A percentile compares a stretch with the other conserved stretches of the same genome.
Conservation (phyloP, 75 land plant genomes). For the Gnetum montanum region DNA sequence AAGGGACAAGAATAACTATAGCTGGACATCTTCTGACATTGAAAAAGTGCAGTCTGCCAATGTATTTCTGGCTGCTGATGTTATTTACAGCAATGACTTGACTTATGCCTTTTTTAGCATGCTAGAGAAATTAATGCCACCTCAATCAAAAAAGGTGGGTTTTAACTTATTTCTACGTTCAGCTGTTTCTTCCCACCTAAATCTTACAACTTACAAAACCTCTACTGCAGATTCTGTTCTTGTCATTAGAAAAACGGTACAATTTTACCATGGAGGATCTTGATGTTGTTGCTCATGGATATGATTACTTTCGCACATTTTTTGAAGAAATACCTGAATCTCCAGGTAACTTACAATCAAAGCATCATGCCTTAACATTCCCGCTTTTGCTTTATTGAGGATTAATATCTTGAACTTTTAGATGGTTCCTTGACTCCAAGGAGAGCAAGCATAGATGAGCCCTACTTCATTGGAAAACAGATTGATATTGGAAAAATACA, state of each 20-base stretch:
- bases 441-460: neutral
- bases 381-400: neutral
- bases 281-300: slow-evolving; percentile 85
- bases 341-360: neutral
- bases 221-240: slow-evolving; percentile 46
- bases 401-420: neutral
- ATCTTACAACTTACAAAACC: neutral
- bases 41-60: slow-evolving; percentile 37
- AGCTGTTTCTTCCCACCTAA: neutral
- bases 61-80: slow-evolving; percentile 88
- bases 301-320: slow-evolving; percentile 46
- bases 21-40: slow-evolving; percentile 55
- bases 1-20: slow-evolving; percentile 24
- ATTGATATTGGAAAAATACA: slow-evolving; percentile 42
- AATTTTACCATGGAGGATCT: slow-evolving; percentile 76
- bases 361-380: neutral
- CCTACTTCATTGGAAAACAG: slow-evolving; percentile 42
- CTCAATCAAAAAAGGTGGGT: slow-evolving; percentile 42
- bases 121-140: slow-evolving; percentile 49
- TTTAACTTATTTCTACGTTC: neutral
- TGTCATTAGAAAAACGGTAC: slow-evolving; percentile 87
- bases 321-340: slow-evolving; percentile 15
- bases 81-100: slow-evolving; percentile 70
- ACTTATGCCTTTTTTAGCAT: slow-evolving; percentile 70
- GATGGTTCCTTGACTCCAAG: no score